A percentile compares a stretch with the other conserved stretches of the same genome.
Conservation (phyloP, 2,329 filamentous ascomycete species). For the Talaromyces sp. region DNA sequence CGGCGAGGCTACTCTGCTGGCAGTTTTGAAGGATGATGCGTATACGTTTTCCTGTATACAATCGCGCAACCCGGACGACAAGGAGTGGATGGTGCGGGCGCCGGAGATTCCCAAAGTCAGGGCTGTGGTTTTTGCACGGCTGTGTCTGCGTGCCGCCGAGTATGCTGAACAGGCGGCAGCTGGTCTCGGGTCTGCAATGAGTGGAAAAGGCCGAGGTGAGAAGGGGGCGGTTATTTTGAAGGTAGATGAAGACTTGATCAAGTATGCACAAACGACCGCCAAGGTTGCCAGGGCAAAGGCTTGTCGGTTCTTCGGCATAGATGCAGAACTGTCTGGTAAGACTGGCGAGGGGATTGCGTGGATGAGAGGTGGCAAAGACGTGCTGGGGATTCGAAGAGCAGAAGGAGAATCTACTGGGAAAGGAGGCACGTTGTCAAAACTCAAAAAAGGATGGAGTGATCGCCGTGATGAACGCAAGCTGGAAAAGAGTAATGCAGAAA, state of each 20-base stretch:
- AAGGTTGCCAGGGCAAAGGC: conserved; percentile 74
- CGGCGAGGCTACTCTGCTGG: conserved; percentile 83
- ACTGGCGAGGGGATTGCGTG: conserved; percentile 82
- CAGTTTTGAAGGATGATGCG: conserved; percentile 89
- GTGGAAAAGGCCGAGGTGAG: conserved; percentile 13
- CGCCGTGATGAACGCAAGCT: conserved; percentile 72
- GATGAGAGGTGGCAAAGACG: conserved; percentile 69
- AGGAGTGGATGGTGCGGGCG: conserved; percentile 93
- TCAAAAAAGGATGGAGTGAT: conserved; percentile 71
- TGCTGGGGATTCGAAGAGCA: conserved; percentile 59
- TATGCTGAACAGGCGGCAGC: conserved; percentile 70
- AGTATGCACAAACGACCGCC: conserved; percentile 70
- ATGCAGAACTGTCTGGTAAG: conserved; percentile 76
- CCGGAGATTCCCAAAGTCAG: conserved; percentile 84
- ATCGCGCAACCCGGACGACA: conserved; percentile 73
- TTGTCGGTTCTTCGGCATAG: conserved; percentile 83
- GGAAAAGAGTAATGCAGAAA: conserved; percentile 47
- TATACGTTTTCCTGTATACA: conserved; percentile 80
- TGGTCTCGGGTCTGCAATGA: conserved; percentile 37
- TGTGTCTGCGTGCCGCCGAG: conserved; percentile 83
- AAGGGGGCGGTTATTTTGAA: conserved; percentile 29
- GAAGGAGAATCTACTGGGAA: conserved; percentile 32
- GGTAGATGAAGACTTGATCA: conserved; percentile 60
- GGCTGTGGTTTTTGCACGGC: conserved; percentile 76
- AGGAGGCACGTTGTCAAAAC: conserved; percentile 38